A percentile compares a stretch with the other conserved stretches of the same genome.
Conservation (phyloP, 495 filamentous ascomycete species). For the Penicillium antarcticum region DNA sequence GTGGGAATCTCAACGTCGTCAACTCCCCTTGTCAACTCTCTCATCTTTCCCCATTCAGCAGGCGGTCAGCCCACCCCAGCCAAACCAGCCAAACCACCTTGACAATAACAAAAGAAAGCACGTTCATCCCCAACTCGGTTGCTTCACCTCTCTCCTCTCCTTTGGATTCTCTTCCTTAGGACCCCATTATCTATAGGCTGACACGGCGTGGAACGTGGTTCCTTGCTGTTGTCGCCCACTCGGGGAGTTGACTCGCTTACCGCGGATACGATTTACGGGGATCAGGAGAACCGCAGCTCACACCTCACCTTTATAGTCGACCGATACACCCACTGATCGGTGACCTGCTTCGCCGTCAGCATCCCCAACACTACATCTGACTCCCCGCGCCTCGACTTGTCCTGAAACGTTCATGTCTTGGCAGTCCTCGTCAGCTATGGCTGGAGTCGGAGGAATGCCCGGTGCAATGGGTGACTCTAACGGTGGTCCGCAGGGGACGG, state of each 20-base stretch:
- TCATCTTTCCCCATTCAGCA: constrained; percentile 8
- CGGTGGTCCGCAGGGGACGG: constrained; percentile 74
- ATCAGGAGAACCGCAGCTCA: constrained; percentile 27
- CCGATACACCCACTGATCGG: not conserved
- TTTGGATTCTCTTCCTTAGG: not conserved
- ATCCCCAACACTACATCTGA: not conserved
- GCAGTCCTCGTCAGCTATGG: constrained; percentile 64
- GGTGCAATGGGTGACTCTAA: constrained; percentile 52
- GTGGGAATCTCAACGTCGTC: not conserved
- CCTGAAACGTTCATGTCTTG: constrained; percentile 49
- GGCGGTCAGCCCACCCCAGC: constrained; percentile 18
- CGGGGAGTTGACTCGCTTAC: constrained; percentile 18
- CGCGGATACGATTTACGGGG: constrained; percentile 15
- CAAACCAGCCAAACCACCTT: constrained; percentile 20
- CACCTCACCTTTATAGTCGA: not conserved
- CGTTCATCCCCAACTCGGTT: constrained; percentile 13
- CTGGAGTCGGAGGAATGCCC: constrained; percentile 57
- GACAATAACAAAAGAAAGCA: constrained; percentile 25
- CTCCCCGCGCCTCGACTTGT: not conserved
- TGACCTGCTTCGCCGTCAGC: not conserved
- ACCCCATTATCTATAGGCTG: constrained; percentile 1
- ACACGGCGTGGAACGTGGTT: constrained; percentile 20
- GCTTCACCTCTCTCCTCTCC: constrained; percentile 7
- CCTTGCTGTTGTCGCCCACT: constrained; percentile 17
- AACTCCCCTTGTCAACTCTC: not conserved